Conservation (phyloP, 495 filamentous ascomycete genomes). For the Penicillium argentinense region DNA sequence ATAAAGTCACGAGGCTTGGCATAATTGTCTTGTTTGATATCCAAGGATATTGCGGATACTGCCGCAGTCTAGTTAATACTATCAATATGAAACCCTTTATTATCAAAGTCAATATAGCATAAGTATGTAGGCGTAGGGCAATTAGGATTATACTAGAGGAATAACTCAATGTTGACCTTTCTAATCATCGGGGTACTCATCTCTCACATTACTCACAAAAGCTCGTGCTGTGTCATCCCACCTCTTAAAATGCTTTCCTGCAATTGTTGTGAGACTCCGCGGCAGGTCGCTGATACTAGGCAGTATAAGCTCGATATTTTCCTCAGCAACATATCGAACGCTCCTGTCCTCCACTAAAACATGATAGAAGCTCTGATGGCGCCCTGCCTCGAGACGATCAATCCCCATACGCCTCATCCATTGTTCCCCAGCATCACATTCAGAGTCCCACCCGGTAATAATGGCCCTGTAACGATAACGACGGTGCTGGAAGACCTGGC, state of each 20-base stretch:
- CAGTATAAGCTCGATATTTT: constrained; percentile 71
- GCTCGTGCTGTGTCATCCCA: constrained; percentile 64
- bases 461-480: constrained; percentile 78
- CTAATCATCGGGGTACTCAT: constrained; percentile 85
- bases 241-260: constrained; percentile 86
- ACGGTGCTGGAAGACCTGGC: constrained; percentile 80
- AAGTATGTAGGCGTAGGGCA: too few relatives aligned
- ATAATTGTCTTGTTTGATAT: too few relatives aligned
- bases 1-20: too few relatives aligned
- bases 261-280: constrained; percentile 60
- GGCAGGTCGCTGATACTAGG: constrained; percentile 48
- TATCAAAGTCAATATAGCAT: too few relatives aligned
- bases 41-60: too few relatives aligned
- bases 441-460: constrained; percentile 82
- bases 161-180: too few relatives aligned
- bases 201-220: constrained; percentile 85
- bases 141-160: too few relatives aligned
- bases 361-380: constrained; percentile 79
- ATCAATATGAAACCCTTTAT: too few relatives aligned
- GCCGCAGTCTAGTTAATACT: too few relatives aligned
- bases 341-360: constrained; percentile 72
- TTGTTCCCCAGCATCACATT: constrained; percentile 51
- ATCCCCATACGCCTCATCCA: constrained; percentile 64
- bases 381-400: constrained; percentile 59
- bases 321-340: constrained; percentile 78